phyloP scores from a whole-genome alignment of 2,329 filamentous ascomycete species.

The Fusarium duplospermum region DNA sequence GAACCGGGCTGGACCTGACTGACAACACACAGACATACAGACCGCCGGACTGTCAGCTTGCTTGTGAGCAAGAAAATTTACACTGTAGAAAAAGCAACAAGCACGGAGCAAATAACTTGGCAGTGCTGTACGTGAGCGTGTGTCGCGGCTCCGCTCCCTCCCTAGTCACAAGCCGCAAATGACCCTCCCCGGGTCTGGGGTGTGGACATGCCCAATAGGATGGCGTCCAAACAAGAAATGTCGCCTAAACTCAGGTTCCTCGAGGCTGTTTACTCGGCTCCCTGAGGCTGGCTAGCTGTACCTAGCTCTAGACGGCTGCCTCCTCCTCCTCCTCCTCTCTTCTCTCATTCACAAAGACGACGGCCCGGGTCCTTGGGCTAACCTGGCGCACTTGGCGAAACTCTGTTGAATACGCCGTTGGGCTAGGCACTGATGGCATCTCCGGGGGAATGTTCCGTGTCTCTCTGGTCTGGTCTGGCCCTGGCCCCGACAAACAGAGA shows the following conservation, averaged over 20 bases:
- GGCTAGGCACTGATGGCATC: slow-evolving; percentile 24
- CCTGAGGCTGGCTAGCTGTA: not conserved
- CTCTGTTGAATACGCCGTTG: slow-evolving; percentile 8
- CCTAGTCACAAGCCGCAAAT: not conserved
- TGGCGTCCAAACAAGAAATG: not conserved
- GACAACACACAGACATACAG: not conserved
- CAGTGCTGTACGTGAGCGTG: not conserved
- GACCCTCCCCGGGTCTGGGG: not conserved
- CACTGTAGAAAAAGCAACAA: slow-evolving; percentile 2
- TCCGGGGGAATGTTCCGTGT: not conserved
- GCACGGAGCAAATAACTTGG: not conserved
- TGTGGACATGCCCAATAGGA: not conserved
- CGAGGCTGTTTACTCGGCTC: not conserved
- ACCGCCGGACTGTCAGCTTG: not conserved
- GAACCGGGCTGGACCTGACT: not conserved
- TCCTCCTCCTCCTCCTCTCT: not conserved
- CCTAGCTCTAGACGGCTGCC: not conserved
- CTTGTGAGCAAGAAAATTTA: not conserved
- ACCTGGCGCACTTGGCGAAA: not conserved
- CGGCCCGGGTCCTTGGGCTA: slow-evolving; percentile 2
- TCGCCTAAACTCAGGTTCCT: not conserved
- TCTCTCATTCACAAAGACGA: not conserved
- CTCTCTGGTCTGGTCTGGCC: too few species aligned
- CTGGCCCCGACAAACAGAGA: not conserved
- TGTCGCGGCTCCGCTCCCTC: not conserved